Evolutionary conservation across 208 protist genomes (phyloP).

Genomic region (Acanthamoeba castellanii): DNA sequence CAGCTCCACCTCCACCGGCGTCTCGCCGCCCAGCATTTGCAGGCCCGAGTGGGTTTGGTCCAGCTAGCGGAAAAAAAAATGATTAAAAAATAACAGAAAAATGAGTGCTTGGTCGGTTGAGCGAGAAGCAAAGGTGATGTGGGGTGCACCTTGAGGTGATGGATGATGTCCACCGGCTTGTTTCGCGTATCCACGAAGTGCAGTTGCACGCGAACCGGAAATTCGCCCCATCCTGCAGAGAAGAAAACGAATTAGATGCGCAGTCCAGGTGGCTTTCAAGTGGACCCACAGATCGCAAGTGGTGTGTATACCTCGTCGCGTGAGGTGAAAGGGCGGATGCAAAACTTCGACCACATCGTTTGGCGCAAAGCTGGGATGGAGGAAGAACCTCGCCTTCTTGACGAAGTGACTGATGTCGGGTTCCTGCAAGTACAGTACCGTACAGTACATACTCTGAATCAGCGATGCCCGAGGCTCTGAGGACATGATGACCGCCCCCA

Average conservation of each 20-base stretch:
- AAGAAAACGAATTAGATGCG: no score
- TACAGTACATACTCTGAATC: background rate
- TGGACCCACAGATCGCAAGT: background rate
- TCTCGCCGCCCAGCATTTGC: slow-evolving; percentile 68
- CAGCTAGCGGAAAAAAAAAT: background rate
- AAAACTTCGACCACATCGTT: slow-evolving; percentile 80
- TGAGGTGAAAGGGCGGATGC: slow-evolving; percentile 74
- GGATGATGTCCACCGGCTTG: slow-evolving; percentile 76
- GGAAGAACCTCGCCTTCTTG: slow-evolving; percentile 78
- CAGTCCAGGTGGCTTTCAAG: no score
- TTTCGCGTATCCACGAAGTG: slow-evolving; percentile 77
- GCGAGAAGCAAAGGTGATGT: background rate
- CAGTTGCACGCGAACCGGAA: slow-evolving; percentile 77
- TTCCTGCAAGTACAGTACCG: background rate
- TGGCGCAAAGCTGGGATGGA: slow-evolving; percentile 79
- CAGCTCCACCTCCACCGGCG: slow-evolving; percentile 60
- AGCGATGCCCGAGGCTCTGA: background rate
- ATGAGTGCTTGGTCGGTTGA: background rate
- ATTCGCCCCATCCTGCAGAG: slow-evolving; percentile 78
- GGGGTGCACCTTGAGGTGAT: slow-evolving; percentile 10
- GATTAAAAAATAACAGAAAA: background rate
- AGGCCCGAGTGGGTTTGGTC: slow-evolving; percentile 69
- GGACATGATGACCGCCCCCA: no score
- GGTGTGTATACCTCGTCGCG: slow-evolving; percentile 1
- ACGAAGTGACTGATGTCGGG: slow-evolving; percentile 65